Conservation (phyloP, 352 stramenopile species). For the Pythium angustatum region DNA sequence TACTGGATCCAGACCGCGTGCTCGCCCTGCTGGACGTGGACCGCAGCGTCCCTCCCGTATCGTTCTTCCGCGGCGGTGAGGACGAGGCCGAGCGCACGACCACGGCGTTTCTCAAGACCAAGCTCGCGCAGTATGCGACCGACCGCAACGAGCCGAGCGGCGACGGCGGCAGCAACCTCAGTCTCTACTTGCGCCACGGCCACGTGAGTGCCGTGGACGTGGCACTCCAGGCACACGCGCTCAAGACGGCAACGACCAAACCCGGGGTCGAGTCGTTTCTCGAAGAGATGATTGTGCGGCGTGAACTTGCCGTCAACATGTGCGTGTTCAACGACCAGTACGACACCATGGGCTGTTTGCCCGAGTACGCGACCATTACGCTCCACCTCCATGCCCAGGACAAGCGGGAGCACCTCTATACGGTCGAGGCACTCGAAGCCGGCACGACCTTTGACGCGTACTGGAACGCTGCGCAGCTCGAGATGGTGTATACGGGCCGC, state of each 20-base stretch:
- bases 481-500: constrained; percentile 94
- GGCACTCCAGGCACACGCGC: constrained; percentile 54
- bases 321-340: constrained; percentile 96
- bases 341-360: constrained; percentile 89
- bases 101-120: constrained; percentile 89
- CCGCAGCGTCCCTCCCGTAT: constrained; percentile 51
- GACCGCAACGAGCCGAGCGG: constrained; percentile 96
- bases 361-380: constrained; percentile 92
- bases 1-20: constrained; percentile 37
- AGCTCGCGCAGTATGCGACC: constrained; percentile 65
- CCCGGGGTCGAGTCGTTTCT: constrained; percentile 91
- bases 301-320: constrained; percentile 97
- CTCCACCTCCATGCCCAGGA: constrained; percentile 89
- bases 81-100: constrained; percentile 57
- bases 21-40: constrained; percentile 66
- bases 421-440: constrained; percentile 88
- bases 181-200: constrained; percentile 94
- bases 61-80: constrained; percentile 73
- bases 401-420: constrained; percentile 91
- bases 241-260: constrained; percentile 66
- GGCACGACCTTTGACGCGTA: constrained; percentile 95
- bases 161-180: constrained; percentile 90
- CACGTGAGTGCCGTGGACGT: constrained; percentile 78
- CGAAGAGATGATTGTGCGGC: constrained; percentile 96
- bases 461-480: constrained; percentile 98